Percentiles rank a stretch among this genome's conserved stretches.
These are phyloP conservation scores for Colletotrichum siamense DNA, from an alignment of 2,329 filamentous ascomycete species.

Conservation along the genomic window DNA sequence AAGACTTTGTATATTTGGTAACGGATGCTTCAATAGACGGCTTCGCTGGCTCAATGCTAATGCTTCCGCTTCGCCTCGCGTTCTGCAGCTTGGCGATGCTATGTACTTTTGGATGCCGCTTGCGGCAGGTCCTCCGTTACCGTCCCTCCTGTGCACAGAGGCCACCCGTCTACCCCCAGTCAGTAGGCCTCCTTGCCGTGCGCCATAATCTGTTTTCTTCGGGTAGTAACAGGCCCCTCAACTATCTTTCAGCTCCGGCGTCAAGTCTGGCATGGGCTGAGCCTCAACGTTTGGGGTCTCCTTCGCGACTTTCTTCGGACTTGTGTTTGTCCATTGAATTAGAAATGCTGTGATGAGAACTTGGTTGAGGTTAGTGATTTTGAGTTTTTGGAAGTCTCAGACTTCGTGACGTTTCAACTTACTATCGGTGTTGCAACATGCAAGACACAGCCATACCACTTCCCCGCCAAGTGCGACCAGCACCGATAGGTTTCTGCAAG, in stretches of 20 bases:
- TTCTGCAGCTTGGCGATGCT: background rate
- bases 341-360: background rate
- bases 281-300: background rate
- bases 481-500: background rate
- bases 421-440: constrained; percentile 6
- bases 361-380: background rate
- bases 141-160: background rate
- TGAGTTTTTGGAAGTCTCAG: background rate
- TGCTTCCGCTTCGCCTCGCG: background rate
- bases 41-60: background rate
- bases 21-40: background rate
- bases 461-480: background rate
- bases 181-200: background rate
- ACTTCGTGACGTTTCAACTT: background rate
- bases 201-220: background rate
- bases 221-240: background rate
- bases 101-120: background rate
- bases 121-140: background rate
- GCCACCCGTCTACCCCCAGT: background rate
- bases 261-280: background rate
- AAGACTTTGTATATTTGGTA: background rate
- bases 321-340: background rate
- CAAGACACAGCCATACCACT: background rate
- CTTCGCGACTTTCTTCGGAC: background rate
- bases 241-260: background rate